Evolutionary conservation across 23 red algal species (phyloP).

Genomic region (Agarophyton chilense): DNA sequence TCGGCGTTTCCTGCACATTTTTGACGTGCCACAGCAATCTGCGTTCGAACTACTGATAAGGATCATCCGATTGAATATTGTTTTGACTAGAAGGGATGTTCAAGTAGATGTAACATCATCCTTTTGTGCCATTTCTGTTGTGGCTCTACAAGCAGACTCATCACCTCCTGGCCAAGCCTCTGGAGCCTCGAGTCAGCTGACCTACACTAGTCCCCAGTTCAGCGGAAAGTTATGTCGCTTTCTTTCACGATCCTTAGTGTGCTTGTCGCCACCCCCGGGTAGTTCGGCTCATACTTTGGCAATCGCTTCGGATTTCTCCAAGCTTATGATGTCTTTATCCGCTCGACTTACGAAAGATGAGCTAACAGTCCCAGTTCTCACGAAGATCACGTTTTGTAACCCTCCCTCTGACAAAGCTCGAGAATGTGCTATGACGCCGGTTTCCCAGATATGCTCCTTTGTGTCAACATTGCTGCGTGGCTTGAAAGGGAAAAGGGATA

Average conservation of each 20-base stretch:
- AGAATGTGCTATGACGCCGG: conserved; percentile 31
- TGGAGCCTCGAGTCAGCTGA: conserved; percentile 15
- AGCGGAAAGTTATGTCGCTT: conserved; percentile 68
- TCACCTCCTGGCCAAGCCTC: background rate
- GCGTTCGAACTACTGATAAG: conserved; percentile 8
- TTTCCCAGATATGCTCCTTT: conserved; percentile 39
- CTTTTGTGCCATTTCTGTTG: conserved; percentile 39
- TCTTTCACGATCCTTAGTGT: conserved; percentile 34
- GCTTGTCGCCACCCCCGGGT: conserved; percentile 14
- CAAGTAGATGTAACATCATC: conserved; percentile 48
- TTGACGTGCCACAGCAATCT: conserved; percentile 3
- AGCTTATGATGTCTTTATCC: conserved; percentile 49
- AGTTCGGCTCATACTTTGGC: conserved; percentile 26
- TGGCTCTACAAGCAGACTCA: conserved; percentile 45
- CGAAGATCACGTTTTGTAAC: conserved; percentile 24
- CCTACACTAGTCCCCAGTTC: conserved; percentile 69
- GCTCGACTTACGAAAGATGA: conserved; percentile 50
- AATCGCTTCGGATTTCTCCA: conserved; percentile 50
- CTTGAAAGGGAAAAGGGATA: conserved; percentile 13
- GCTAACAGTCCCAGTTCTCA: conserved; percentile 19
- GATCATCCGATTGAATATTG: conserved; percentile 51
- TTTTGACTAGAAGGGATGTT: conserved; percentile 35
- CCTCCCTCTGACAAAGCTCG: background rate
- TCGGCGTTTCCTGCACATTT: conserved; percentile 21
- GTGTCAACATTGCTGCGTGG: background rate